Evolutionary conservation across 2,329 filamentous ascomycete species (phyloP).

Genomic region (Apiospora kogelbergensis): DNA sequence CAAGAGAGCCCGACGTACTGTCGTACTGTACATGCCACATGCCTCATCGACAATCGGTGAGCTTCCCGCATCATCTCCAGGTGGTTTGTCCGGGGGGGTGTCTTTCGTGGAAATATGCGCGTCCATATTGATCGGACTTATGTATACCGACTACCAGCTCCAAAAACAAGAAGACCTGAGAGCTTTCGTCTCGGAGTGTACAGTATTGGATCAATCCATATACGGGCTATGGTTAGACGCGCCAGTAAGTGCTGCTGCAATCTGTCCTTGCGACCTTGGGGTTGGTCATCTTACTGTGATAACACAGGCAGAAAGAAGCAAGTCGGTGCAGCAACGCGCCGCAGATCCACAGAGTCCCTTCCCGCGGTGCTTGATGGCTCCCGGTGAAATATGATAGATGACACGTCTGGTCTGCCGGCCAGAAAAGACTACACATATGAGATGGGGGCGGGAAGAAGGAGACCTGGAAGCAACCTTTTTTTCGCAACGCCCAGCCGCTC

Average conservation of each 20-base stretch:
- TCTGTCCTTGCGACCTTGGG: not conserved
- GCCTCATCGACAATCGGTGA: not conserved
- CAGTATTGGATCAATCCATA: not conserved
- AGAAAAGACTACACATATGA: not conserved
- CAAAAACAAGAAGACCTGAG: not conserved
- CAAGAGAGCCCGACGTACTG: too few species aligned
- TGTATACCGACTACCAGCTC: not conserved
- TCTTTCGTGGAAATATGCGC: not conserved
- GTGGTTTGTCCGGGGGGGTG: not conserved
- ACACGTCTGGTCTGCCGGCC: not conserved
- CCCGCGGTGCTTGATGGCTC: not conserved
- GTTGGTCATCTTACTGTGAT: not conserved
- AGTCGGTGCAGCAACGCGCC: not conserved
- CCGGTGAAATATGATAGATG: not conserved
- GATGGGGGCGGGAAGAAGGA: not conserved
- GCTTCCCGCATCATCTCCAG: not conserved
- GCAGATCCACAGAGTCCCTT: not conserved
- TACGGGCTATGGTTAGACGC: not conserved
- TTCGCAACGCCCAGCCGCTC: not conserved
- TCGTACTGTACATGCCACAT: not conserved
- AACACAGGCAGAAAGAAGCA: conserved; percentile 1
- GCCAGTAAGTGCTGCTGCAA: not conserved
- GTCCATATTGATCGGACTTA: not conserved
- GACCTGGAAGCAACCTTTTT: not conserved
- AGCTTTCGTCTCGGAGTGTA: not conserved